phyloP scores from a whole-genome alignment of 2,329 filamentous ascomycete species.

The Aspergillus hortae region DNA sequence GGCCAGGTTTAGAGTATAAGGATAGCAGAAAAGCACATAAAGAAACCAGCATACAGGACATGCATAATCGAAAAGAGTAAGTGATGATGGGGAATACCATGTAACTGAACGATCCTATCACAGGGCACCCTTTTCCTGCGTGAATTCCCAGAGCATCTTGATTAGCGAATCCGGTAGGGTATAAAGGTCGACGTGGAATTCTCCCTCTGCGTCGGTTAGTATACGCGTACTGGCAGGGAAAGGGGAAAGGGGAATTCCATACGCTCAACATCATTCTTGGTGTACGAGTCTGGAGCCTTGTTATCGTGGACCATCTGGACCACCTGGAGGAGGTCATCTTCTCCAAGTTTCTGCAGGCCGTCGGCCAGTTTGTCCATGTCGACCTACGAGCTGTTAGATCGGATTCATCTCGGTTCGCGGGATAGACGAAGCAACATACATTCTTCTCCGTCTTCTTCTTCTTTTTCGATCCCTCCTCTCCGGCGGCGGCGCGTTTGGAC shows the following conservation, averaged over 20 bases:
- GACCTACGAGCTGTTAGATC: conserved; percentile 39
- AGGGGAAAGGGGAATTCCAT: conserved; percentile 39
- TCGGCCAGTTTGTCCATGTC: conserved; percentile 98
- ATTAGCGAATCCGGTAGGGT: conserved; percentile 88
- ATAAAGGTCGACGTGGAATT: conserved; percentile 97
- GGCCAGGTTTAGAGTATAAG: too few species aligned
- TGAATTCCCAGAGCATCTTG: conserved; percentile 94
- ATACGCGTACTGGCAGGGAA: background rate
- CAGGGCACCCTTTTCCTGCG: conserved; percentile 44
- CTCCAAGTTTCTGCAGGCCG: conserved; percentile 78
- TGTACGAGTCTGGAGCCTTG: conserved; percentile 90
- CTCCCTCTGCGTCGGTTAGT: conserved; percentile 63
- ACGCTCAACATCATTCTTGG: conserved; percentile 96
- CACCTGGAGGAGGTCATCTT: conserved; percentile 90
- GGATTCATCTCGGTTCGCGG: background rate
- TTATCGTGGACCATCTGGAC: conserved; percentile 99
- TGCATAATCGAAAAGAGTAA: background rate
- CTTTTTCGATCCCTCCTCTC: conserved; percentile 68
- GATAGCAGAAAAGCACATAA: too few species aligned
- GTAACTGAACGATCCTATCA: conserved; percentile 14
- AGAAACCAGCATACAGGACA: background rate
- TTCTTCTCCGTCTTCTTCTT: conserved; percentile 65
- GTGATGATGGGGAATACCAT: background rate
- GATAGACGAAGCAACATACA: conserved; percentile 31
- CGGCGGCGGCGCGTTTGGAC: conserved; percentile 56